Evolutionary conservation across 2,329 filamentous ascomycete genomes (phyloP), one percentile per base, ranked within the genome.

Genomic region (Microthyrium microscopicum): DNA sequence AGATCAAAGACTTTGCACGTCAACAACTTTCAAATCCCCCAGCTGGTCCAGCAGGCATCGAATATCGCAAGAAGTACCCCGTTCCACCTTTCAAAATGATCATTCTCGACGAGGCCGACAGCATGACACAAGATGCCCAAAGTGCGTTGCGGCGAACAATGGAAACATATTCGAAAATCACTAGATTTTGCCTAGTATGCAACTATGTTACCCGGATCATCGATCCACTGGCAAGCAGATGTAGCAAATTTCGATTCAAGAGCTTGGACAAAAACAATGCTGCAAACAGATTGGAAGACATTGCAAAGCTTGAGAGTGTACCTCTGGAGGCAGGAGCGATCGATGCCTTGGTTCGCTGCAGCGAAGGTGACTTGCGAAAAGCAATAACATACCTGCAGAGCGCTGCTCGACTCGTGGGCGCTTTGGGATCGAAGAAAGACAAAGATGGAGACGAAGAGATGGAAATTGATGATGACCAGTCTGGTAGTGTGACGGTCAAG

Each of bases 201-300:
- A 99, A 99, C 58, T 98, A 98, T 48, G 89, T 98, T 29, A 95
- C 89, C 3, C 68, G 89, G 38, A 98, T 99, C 51, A 98, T 98
- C 48, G 89, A 98, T 51, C 91, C 89, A 5, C 61, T 99, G 16
- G 89, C 89, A 2, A 84, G 75, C 53, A 70, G 89, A 46, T 99
- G 89, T 61, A 84, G 76, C 56, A 98, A 98, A 58, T 98, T 98
- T 53, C 69, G 89, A 20, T 99, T 98, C 69, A 98, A 98, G 70
- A 82, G 80, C 42, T 61, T 98, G 41, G 87, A 94, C 52, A 78
- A 85, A 47, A 72, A 70, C 5, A 91, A 91, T 49, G 83, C 89
- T 5, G 76, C 73, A 45, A 71, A 67, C 48, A 65, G 91, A 35
- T 59, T 99, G 9, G 71, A 78, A 46, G 72, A 84, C 34, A 98